phyloP scores from a whole-genome alignment of 2,329 filamentous ascomycete species.

The Teratosphaeria gauchensis region DNA sequence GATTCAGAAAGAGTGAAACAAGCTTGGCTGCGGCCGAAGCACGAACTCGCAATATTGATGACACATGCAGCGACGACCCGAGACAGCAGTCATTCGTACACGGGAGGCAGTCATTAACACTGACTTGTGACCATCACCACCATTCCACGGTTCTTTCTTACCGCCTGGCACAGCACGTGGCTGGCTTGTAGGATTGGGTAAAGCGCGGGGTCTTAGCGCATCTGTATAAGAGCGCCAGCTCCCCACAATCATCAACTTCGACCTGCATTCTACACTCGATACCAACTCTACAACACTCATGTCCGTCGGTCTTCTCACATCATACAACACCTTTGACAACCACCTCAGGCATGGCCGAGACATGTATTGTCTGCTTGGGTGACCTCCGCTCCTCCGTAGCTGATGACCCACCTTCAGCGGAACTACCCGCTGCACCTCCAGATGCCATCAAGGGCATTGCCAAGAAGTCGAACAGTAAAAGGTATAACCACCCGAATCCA shows the following conservation, averaged over 20 bases:
- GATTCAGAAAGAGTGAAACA: neutral
- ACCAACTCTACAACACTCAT: neutral
- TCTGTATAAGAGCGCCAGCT: neutral
- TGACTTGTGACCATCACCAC: neutral
- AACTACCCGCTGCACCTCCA: conserved; percentile 13
- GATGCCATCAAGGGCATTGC: conserved; percentile 14
- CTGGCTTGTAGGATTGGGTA: neutral
- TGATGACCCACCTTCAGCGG: conserved; percentile 38
- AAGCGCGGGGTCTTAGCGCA: neutral
- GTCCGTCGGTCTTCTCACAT: neutral
- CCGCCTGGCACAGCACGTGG: neutral
- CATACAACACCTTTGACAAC: neutral
- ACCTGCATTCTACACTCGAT: neutral
- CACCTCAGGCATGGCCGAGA: conserved; percentile 47
- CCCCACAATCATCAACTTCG: neutral
- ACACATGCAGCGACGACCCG: neutral
- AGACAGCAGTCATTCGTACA: neutral
- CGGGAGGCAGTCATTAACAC: neutral
- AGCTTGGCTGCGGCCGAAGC: neutral
- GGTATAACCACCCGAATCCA: conserved; percentile 20
- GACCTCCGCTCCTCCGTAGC: conserved; percentile 53
- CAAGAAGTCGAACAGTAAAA: conserved; percentile 23
- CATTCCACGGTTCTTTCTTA: neutral
- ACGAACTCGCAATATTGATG: neutral
- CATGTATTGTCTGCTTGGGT: conserved; percentile 63